Conservation (phyloP, 2,329 filamentous ascomycete species). For the Penicillium sp. region DNA sequence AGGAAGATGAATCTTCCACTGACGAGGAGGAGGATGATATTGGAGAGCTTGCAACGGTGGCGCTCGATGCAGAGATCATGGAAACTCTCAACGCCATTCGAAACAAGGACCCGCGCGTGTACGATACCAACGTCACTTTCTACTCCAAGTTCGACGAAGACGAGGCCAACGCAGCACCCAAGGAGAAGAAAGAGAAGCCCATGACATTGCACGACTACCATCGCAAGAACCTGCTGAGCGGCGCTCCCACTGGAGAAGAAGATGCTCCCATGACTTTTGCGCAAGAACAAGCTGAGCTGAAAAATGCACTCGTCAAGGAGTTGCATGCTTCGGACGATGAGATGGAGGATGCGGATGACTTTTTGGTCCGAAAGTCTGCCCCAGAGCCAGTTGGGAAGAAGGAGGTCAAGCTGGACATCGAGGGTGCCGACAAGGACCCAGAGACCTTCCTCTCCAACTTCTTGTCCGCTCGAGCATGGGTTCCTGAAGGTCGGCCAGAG, state of each 20-base stretch:
- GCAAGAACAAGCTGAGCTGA: constrained; percentile 84
- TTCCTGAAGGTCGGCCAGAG: constrained; percentile 64
- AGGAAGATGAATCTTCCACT: constrained; percentile 65
- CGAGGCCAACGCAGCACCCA: constrained; percentile 25
- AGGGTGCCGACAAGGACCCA: constrained; percentile 80
- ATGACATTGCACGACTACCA: constrained; percentile 90
- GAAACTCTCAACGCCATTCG: constrained; percentile 85
- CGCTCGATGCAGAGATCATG: constrained; percentile 82
- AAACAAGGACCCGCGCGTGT: constrained; percentile 87
- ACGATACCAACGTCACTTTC: constrained; percentile 78
- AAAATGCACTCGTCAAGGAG: constrained; percentile 74
- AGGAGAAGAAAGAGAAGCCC: constrained; percentile 73
- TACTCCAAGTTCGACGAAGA: constrained; percentile 67
- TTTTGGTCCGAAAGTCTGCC: constrained; percentile 71
- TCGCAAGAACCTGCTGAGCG: constrained; percentile 79
- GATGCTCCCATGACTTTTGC: constrained; percentile 69
- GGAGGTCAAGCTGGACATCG: constrained; percentile 65
- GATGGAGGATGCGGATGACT: constrained; percentile 65
- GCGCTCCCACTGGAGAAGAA: constrained; percentile 60
- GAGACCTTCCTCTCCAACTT: constrained; percentile 95
- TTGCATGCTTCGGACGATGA: constrained; percentile 65
- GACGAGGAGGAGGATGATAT: constrained; percentile 89
- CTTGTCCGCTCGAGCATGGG: constrained; percentile 88
- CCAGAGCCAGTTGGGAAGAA: constrained; percentile 32
- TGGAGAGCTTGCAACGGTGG: constrained; percentile 80